These are phyloP conservation scores for Babesia caballi DNA, from an alignment of 169 alveolate genomes.

Conservation along the genomic window DNA sequence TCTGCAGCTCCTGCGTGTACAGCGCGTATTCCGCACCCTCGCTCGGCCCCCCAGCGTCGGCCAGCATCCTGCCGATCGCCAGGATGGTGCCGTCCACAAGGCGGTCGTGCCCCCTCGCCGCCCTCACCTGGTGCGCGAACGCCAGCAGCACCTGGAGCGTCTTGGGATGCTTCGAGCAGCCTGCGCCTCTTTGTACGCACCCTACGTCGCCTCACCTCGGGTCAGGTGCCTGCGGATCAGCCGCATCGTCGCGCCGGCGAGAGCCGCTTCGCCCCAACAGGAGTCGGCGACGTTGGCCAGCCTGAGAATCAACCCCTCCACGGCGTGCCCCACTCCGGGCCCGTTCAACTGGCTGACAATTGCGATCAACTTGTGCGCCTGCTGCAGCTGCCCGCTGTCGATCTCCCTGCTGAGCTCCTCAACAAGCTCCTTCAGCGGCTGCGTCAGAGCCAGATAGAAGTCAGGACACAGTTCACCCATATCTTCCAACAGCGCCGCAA, in stretches of 20 bases:
- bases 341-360: constrained; percentile 1
- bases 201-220: neutral
- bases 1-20: constrained; percentile 17
- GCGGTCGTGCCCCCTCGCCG: neutral
- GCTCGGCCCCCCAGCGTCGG: neutral
- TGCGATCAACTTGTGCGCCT: neutral
- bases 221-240: constrained; percentile 4
- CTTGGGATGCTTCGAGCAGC: constrained; percentile 27
- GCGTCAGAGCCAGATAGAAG: constrained; percentile 1
- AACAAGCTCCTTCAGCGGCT: neutral
- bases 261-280: neutral
- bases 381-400: neutral
- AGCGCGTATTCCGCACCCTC: neutral
- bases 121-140: neutral
- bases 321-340: neutral
- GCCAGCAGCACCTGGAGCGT: neutral
- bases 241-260: neutral
- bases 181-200: neutral
- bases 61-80: neutral
- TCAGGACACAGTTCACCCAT: constrained; percentile 11
- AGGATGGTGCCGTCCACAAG: constrained; percentile 3
- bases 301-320: constrained; percentile 1
- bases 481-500: neutral
- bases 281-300: neutral
- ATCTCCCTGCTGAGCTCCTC: neutral